Percentiles rank a stretch among this genome's conserved stretches.
phyloP scores from a whole-genome alignment of 768 basidiomycete genomes.

The Cytidiella melzeri region DNA sequence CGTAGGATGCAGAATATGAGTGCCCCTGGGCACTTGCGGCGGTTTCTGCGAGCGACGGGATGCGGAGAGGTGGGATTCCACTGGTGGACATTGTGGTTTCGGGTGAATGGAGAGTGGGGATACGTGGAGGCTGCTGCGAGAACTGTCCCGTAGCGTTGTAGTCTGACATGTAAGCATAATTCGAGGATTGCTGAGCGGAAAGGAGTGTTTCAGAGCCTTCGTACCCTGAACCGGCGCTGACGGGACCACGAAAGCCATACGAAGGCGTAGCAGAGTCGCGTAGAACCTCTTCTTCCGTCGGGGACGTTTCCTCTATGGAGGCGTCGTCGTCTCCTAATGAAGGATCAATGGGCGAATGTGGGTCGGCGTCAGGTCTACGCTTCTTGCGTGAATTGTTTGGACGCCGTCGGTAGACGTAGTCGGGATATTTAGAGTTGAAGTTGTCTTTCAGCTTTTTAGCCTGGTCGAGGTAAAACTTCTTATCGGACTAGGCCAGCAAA shows the following conservation, averaged over 20 bases:
- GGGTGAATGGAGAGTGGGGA: conserved; percentile 13
- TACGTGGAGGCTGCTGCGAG: conserved; percentile 9
- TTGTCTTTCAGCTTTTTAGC: conserved; percentile 81
- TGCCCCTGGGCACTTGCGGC: conserved; percentile 5
- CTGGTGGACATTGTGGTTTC: conserved; percentile 1
- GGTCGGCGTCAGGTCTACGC: conserved; percentile 34
- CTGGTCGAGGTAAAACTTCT: conserved; percentile 84
- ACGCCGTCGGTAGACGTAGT: conserved; percentile 83
- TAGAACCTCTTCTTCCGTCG: conserved; percentile 30
- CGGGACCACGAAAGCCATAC: conserved; percentile 19
- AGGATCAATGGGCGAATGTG: conserved; percentile 26
- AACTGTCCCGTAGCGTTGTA: conserved; percentile 12
- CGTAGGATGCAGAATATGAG: conserved; percentile 4
- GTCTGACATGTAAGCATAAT: conserved; percentile 11
- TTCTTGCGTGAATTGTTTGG: conserved; percentile 82
- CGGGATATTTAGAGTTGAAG: conserved; percentile 82
- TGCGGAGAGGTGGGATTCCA: conserved; percentile 7
- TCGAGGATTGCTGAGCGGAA: conserved; percentile 13
- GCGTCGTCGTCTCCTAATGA: conserved; percentile 30
- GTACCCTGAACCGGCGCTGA: conserved; percentile 12
- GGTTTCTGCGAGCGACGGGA: conserved; percentile 10
- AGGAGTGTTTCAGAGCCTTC: conserved; percentile 12
- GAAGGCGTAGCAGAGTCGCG: conserved; percentile 14
- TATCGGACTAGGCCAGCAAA: conserved; percentile 48
- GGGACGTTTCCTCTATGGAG: conserved; percentile 32